Evolutionary conservation across 1,284 basidiomycete genomes (phyloP).

Genomic region (Caloboletus firmus): DNA sequence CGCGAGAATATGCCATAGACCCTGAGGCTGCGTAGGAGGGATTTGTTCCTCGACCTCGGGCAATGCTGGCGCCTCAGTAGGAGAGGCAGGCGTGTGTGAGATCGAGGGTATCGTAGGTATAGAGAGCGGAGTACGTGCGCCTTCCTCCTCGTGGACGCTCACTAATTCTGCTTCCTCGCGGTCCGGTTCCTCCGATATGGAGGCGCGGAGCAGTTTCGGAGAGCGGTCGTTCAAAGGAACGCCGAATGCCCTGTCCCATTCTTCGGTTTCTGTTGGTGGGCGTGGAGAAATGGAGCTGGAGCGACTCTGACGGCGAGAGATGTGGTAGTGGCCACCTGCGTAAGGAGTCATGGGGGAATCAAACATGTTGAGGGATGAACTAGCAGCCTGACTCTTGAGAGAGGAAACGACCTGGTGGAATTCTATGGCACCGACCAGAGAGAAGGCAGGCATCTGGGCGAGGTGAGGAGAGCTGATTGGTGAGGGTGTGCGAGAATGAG

Average conservation of each 20-base stretch:
- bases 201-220: constrained; percentile 33
- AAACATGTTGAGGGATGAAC: constrained; percentile 58
- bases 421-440: constrained; percentile 89
- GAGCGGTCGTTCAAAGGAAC: constrained; percentile 51
- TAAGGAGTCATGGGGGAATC: constrained; percentile 71
- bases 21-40: constrained; percentile 43
- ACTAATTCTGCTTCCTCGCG: constrained; percentile 10
- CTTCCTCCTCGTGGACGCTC: constrained; percentile 16
- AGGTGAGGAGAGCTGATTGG: constrained; percentile 37
- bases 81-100: constrained; percentile 57
- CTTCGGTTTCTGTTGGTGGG: constrained; percentile 37
- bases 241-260: constrained; percentile 52
- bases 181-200: constrained; percentile 27
- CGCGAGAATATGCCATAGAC: constrained; percentile 41
- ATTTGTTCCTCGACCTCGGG: constrained; percentile 45
- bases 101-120: constrained; percentile 51
- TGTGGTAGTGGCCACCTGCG: constrained; percentile 69
- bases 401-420: constrained; percentile 88
- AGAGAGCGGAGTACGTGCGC: constrained; percentile 16
- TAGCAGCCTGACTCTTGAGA: constrained; percentile 64
- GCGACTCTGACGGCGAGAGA: constrained; percentile 24
- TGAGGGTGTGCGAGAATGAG: constrained; percentile 41
- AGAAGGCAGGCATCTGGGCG: constrained; percentile 75
- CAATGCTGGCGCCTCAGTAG: constrained; percentile 38
- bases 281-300: constrained; percentile 38